Evolutionary conservation across 2,329 filamentous ascomycete species (phyloP).

Genomic region (Pyricularia sp.): DNA sequence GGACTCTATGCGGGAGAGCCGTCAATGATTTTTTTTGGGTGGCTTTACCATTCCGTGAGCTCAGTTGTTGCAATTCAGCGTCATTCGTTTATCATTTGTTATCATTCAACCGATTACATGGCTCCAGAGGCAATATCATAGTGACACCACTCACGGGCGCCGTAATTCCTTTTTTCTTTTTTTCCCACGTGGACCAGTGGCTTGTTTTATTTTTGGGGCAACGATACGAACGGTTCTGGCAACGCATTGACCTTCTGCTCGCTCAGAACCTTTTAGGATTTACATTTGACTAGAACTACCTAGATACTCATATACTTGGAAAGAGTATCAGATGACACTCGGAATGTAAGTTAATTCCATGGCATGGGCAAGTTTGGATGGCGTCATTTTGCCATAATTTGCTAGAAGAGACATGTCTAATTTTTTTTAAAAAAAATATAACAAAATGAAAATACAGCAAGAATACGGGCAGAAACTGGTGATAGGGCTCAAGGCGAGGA

Average conservation of each 20-base stretch:
- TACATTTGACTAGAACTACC: neutral
- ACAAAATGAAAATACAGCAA: too few species aligned
- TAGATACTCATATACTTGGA: neutral
- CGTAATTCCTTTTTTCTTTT: neutral
- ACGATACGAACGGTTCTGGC: neutral
- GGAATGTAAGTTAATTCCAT: neutral
- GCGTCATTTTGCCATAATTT: too few species aligned
- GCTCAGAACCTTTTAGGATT: neutral
- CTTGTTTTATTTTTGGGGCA: neutral
- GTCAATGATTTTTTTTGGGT: neutral
- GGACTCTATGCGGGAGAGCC: neutral
- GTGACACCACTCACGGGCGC: neutral
- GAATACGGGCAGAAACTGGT: too few species aligned
- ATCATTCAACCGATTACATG: neutral
- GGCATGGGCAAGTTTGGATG: neutral
- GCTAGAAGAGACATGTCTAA: too few species aligned
- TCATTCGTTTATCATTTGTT: neutral
- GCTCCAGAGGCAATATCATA: neutral
- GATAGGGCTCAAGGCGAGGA: too few species aligned
- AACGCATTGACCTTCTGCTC: neutral
- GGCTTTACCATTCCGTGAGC: neutral
- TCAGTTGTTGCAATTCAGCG: neutral
- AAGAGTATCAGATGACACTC: too few species aligned
- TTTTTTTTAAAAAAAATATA: too few species aligned
- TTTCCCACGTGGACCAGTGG: neutral